These are phyloP conservation scores for Suillus americanus DNA, from an alignment of 768 basidiomycete species.

Conservation along the genomic window DNA sequence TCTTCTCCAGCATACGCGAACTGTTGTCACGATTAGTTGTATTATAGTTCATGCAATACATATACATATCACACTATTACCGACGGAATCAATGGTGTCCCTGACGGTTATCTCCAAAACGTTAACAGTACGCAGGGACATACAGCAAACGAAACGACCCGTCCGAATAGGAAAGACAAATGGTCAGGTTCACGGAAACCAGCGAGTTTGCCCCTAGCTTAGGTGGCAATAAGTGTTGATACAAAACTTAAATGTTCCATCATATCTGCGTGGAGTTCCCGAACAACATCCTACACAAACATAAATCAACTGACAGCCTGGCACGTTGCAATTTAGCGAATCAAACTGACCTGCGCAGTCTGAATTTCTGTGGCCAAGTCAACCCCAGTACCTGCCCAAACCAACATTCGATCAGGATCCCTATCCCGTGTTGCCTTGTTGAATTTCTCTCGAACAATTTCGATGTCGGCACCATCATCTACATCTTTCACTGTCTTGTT, in stretches of 20 bases:
- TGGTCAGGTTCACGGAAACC: not conserved
- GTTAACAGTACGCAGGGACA: not conserved
- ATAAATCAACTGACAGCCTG: constrained; percentile 7
- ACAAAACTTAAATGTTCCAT: constrained; percentile 32
- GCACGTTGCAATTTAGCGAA: constrained; percentile 4
- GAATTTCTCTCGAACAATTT: constrained; percentile 43
- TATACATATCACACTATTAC: constrained; percentile 8
- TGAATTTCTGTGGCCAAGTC: constrained; percentile 51
- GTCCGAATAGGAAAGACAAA: constrained; percentile 1
- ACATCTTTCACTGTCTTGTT: constrained; percentile 58
- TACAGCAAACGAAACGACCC: not conserved
- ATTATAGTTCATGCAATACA: constrained; percentile 15
- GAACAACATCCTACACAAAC: constrained; percentile 49
- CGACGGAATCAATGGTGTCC: constrained; percentile 3
- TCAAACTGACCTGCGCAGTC: constrained; percentile 36
- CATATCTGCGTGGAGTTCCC: constrained; percentile 51
- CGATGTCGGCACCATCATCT: constrained; percentile 46
- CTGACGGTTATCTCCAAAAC: not conserved
- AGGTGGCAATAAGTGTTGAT: constrained; percentile 24
- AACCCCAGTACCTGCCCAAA: constrained; percentile 72
- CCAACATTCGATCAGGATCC: constrained; percentile 52
- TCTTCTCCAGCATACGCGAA: constrained; percentile 9
- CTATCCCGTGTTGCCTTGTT: constrained; percentile 42
- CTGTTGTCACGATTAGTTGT: constrained; percentile 21
- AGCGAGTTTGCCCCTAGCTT: constrained; percentile 2